Evolutionary conservation across 768 basidiomycete genomes (phyloP).

Genomic region (Cystofilobasidium macerans): DNA sequence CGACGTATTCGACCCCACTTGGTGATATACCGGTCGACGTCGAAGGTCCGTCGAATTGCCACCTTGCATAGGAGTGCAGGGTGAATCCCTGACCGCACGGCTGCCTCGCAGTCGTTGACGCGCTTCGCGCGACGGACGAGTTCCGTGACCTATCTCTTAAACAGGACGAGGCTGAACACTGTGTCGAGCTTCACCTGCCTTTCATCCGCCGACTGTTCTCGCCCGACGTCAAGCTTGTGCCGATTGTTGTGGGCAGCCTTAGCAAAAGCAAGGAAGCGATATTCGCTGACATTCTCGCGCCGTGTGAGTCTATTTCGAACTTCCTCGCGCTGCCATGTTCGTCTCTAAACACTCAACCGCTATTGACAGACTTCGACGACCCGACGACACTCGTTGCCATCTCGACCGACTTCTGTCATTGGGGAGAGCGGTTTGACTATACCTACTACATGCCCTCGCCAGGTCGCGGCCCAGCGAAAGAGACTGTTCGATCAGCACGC

Average conservation of each 20-base stretch:
- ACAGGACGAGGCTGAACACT: conserved; percentile 89
- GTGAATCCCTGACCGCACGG: no score
- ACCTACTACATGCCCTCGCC: conserved; percentile 65
- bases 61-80: conserved; percentile 10
- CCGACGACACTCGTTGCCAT: conserved; percentile 77
- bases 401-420: conserved; percentile 97
- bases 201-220: conserved; percentile 67
- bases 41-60: neutral
- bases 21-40: conserved; percentile 34
- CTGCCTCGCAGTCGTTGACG: conserved; percentile 48
- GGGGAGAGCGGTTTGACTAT: conserved; percentile 79
- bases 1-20: conserved; percentile 69
- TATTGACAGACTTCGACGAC: conserved; percentile 49
- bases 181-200: conserved; percentile 97
- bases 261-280: conserved; percentile 49
- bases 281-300: conserved; percentile 64
- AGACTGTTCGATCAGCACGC: no score
- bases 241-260: conserved; percentile 78
- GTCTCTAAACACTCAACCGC: no score
- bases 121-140: conserved; percentile 53
- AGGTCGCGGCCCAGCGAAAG: conserved; percentile 25
- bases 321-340: neutral
- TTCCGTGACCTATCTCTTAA: conserved; percentile 57
- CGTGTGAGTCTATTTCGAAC: conserved; percentile 39
- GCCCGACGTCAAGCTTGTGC: conserved; percentile 63